These are phyloP conservation scores for Nakazawaea laoshanensis DNA, from an alignment of 805 yeast genomes.

Conservation along the genomic window DNA sequence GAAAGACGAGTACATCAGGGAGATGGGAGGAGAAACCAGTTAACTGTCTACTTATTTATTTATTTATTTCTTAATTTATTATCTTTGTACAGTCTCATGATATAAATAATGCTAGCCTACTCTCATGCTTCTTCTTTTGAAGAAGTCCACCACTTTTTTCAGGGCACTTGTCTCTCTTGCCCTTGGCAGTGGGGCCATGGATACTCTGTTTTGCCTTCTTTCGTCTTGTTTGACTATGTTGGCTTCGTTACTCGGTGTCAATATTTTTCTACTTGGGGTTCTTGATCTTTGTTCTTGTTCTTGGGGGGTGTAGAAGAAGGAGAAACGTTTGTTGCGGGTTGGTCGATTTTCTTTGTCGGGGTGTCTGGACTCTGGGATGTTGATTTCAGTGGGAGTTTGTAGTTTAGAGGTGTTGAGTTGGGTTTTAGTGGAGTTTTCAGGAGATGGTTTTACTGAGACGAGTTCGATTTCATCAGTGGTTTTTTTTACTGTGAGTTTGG, in stretches of 20 bases:
- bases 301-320: constrained; percentile 9
- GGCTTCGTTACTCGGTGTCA: constrained; percentile 25
- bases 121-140: constrained; percentile 53
- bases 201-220: constrained; percentile 3
- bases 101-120: no score
- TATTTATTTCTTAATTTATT: constrained; percentile 7
- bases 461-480: no score
- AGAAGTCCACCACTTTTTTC: constrained; percentile 68
- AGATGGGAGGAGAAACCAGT: constrained; percentile 19
- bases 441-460: no score
- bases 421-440: no score
- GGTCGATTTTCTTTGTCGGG: no score
- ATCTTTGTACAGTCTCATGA: constrained; percentile 1
- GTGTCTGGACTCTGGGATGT: no score
- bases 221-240: constrained; percentile 16
- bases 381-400: no score
- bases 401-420: no score
- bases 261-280: constrained; percentile 17
- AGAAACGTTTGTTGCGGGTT: constrained; percentile 7
- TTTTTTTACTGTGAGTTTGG: no score
- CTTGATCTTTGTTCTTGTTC: constrained; percentile 1
- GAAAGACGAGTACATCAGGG: constrained; percentile 25
- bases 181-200: background rate
- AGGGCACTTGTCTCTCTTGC: constrained; percentile 66
- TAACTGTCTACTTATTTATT: constrained; percentile 10